A percentile compares a stretch with the other conserved stretches of the same genome.
These are phyloP conservation scores for Daldinia eschscholtzii DNA, from an alignment of 2,329 filamentous ascomycete species.

Conservation along the genomic window DNA sequence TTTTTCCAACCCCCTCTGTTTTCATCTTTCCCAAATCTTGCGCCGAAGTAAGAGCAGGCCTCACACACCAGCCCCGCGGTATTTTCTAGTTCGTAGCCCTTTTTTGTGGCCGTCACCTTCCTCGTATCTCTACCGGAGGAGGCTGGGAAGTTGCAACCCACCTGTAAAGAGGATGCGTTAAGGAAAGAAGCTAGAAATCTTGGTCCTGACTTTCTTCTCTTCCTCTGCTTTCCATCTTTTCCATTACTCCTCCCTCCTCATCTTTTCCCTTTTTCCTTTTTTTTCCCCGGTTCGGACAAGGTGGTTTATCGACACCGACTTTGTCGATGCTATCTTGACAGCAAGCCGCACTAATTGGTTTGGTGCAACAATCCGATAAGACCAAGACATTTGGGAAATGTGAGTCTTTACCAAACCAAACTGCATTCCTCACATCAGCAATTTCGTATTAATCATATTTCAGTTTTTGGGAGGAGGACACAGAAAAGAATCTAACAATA, in stretches of 20 bases:
- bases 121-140: slow-evolving; percentile 46
- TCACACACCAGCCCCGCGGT: slow-evolving; percentile 49
- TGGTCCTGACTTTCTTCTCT: slow-evolving; percentile 26
- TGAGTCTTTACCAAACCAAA: slow-evolving; percentile 21
- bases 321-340: slow-evolving; percentile 22
- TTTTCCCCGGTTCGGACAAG: slow-evolving; percentile 1
- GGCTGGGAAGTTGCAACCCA: slow-evolving; percentile 46
- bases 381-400: slow-evolving; percentile 34
- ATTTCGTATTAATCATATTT: slow-evolving; percentile 26
- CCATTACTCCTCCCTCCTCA: slow-evolving; percentile 17
- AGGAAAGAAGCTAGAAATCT: slow-evolving; percentile 39
- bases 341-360: slow-evolving; percentile 17
- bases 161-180: slow-evolving; percentile 47
- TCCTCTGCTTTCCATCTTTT: slow-evolving; percentile 31
- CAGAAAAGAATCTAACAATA: slow-evolving; percentile 23
- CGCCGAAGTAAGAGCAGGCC: slow-evolving; percentile 30
- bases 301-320: slow-evolving; percentile 22
- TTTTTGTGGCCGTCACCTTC: slow-evolving; percentile 35
- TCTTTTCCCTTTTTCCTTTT: slow-evolving; percentile 17
- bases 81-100: slow-evolving; percentile 43
- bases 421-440: slow-evolving; percentile 29
- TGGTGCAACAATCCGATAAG: slow-evolving; percentile 31
- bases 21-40: slow-evolving; percentile 33
- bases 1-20: slow-evolving; percentile 49
- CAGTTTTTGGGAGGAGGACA: slow-evolving; percentile 32